Conservation (phyloP, 257 asterid genomes). For the Penstemon eatonii region DNA sequence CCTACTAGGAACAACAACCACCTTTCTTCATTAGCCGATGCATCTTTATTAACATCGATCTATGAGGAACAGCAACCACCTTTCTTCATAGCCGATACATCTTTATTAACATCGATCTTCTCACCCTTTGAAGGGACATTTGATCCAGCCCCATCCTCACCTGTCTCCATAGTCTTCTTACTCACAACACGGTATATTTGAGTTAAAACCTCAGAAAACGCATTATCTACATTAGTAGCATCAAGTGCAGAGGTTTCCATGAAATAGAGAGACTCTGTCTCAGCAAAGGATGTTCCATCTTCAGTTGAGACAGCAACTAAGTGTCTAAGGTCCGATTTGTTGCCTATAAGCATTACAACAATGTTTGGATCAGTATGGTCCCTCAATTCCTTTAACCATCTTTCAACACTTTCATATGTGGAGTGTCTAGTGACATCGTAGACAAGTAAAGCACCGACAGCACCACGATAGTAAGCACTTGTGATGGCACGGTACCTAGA, state of each 20-base stretch:
- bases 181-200: slow-evolving; percentile 67
- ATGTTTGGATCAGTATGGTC: slow-evolving; percentile 85
- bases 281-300: slow-evolving; percentile 72
- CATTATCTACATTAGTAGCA: slow-evolving; percentile 69
- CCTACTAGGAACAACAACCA: not conserved
- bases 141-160: slow-evolving; percentile 44
- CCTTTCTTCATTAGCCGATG: not conserved
- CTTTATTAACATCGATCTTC: slow-evolving; percentile 72
- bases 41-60: not conserved
- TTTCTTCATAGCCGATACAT: slow-evolving; percentile 66
- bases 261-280: slow-evolving; percentile 78
- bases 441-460: slow-evolving; percentile 85
- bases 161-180: slow-evolving; percentile 71
- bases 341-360: slow-evolving; percentile 82
- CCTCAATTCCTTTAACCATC: slow-evolving; percentile 75
- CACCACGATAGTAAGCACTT: slow-evolving; percentile 88
- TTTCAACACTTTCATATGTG: slow-evolving; percentile 70
- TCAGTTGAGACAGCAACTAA: slow-evolving; percentile 76
- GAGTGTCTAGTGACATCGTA: slow-evolving; percentile 79
- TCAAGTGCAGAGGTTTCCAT: slow-evolving; percentile 90
- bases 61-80: slow-evolving; percentile 71
- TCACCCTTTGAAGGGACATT: slow-evolving; percentile 68
- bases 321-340: slow-evolving; percentile 87
- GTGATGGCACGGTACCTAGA: slow-evolving; percentile 85
- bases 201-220: slow-evolving; percentile 75